Base-by-base conservation (phyloP, 2,329 filamentous ascomycete species). In the Lachnellula arida region DNA sequence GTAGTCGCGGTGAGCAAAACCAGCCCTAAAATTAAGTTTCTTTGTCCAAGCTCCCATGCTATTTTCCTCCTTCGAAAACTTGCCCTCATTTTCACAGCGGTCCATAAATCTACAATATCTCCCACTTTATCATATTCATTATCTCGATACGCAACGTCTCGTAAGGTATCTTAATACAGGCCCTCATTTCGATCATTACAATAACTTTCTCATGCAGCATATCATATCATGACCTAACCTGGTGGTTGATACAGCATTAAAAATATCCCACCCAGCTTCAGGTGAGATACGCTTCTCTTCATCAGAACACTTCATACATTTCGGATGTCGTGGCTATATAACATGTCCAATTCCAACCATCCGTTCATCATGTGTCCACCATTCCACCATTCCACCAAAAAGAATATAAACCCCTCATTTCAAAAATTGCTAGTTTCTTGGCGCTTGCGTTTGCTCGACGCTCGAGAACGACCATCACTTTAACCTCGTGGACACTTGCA, bases 401-500 rank as follows among this genome's bases (percentile, higher is more conserved):
- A 34, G 37, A 43, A 51, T 28, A 19, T 59, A 58, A 53, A 48
- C 57, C 46, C 53, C 43, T 40, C 54, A 56, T 51, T 51, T 49
- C 9, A 15, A 19, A 44, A 49, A 58, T 60, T 63, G 52, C 54
- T 60, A 46, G 40, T 28, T 19, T 44, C 42, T 17, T 58, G 63
- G 63, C 65, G 62, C 65, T 76, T 76, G 77, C 83, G 61, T 66
- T 76, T 76, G 77, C 83, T 87, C 84, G 77, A 86, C 83, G 81
- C 81, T 75, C 74, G 75, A 73, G 61, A 75, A 77, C 77, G 71
- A 79, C 75, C 77, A 78, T 83, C 77, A 83, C 83, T 87, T 87
- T 85, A 87, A 87, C 84, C 84, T 86, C 82, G 78, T 85, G 81
- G 79, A 74, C 73, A 72, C 73, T 72, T 70, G 55, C 52, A 49